Evolutionary conservation across 345 rosid genomes (phyloP), one percentile per base, ranked within the genome.

Genomic region (Eucalyptus pauciflora): DNA sequence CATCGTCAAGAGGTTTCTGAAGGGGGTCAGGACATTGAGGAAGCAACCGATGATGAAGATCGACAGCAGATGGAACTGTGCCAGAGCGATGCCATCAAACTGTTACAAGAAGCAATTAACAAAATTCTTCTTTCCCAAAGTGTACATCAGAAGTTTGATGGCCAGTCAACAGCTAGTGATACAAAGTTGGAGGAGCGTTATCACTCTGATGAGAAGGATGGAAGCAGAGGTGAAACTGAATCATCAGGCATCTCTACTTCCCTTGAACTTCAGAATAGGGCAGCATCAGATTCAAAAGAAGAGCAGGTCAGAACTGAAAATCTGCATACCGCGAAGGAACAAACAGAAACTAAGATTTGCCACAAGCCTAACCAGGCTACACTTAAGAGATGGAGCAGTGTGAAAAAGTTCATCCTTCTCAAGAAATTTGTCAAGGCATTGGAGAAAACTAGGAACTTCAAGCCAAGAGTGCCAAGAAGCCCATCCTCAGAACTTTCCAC

Each of bases 371-470:
- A 41, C 48, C 85, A 20, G 48, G 48, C 29, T 41, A 20, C 85
- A 76, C 48, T 41, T 37, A 95, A 91, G 88, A 94, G 93, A 51
- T 97, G 99, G 99, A 97, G 98, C 93, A 95, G 93, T 88, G 92
- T 98, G 92, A 98, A 94, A 92, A 97, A 95, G 79, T 88, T 95
- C 43, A 88, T 98, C 86, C 93, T 96, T 87, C 93, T 97, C 62
- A 95, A 90, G 91, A 94, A 98, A 89, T 98, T 98, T 86, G 95
- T 98, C 33, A 98, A 94, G 92, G 95, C 97, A 87, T 90, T 98
- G 93, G 97, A 95, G 91, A 95, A 93, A 89, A 90, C 94, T 87
- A 93, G 91, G 91, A 94, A 94, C 88, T 89, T 94, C 89, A 95
- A 93, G 89, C 96, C 92, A 80, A 86, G 89, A 87, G 95, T 92